These are phyloP conservation scores for Petrea volubilis DNA, from an alignment of 257 asterid genomes.

Conservation along the genomic window DNA sequence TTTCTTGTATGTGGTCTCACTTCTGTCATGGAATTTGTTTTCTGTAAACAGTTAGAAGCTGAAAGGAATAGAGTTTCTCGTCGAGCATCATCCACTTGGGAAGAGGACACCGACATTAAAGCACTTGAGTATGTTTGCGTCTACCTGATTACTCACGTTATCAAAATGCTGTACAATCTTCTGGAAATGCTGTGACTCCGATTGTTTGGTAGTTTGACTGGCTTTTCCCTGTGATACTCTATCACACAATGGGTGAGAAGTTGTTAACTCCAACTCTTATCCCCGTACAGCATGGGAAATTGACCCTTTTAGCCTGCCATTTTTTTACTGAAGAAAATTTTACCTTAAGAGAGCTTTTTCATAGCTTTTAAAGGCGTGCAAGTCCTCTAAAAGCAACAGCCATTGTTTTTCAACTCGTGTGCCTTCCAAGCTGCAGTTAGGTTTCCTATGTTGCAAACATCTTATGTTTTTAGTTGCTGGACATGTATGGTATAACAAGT, in stretches of 20 bases:
- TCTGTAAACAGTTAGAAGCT: conserved; percentile 70
- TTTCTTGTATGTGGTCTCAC: conserved; percentile 8
- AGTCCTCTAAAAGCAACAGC: neutral
- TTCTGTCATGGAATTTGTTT: conserved; percentile 18
- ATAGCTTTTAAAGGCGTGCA: neutral
- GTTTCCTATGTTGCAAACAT: neutral
- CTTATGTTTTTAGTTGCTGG: neutral
- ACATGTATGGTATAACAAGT: neutral
- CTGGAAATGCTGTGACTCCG: conserved; percentile 6
- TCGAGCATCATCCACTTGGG: conserved; percentile 93
- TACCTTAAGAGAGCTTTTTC: neutral
- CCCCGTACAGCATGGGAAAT: neutral
- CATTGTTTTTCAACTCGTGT: neutral
- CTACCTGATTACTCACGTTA: conserved; percentile 13
- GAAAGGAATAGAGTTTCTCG: conserved; percentile 85
- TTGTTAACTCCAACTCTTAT: neutral
- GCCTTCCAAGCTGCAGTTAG: neutral
- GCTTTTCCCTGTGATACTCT: neutral
- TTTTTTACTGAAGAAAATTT: neutral
- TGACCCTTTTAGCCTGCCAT: conserved; percentile 1
- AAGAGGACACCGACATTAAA: conserved; percentile 92
- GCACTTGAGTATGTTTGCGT: conserved; percentile 83
- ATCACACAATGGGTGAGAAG: conserved; percentile 4
- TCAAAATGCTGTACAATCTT: neutral
- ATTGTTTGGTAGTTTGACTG: conserved; percentile 5